These are phyloP conservation scores for Linnemannia hyalina DNA, from an alignment of 192 early-diverging fungal species.

Conservation along the genomic window DNA sequence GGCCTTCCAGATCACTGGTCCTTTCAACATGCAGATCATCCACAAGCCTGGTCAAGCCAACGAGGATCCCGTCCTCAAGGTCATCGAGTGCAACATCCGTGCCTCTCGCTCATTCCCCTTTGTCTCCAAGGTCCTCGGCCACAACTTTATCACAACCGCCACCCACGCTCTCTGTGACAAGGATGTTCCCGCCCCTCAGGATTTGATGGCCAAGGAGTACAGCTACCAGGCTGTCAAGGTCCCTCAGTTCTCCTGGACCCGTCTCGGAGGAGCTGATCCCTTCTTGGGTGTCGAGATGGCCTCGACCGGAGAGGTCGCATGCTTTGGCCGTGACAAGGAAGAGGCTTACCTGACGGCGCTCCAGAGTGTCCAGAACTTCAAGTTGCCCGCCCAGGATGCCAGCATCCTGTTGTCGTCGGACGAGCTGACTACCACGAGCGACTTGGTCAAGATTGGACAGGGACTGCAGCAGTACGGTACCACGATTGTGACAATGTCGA, in stretches of 20 bases:
- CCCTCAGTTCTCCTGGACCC: conserved; percentile 97
- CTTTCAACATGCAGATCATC: conserved; percentile 99
- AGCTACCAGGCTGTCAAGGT: conserved; percentile 93
- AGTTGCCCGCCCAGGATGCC: conserved; percentile 77
- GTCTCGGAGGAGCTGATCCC: conserved; percentile 95
- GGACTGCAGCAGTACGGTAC: conserved; percentile 75
- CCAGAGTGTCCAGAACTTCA: conserved; percentile 92
- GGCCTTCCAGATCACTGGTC: conserved; percentile 96
- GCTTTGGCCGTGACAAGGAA: conserved; percentile 92
- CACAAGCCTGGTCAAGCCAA: conserved; percentile 50
- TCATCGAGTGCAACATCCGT: conserved; percentile 98
- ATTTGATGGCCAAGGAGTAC: conserved; percentile 69
- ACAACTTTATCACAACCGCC: conserved; percentile 93
- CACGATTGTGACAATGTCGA: conserved; percentile 77
- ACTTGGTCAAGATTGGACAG: conserved; percentile 79
- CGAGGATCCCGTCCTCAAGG: conserved; percentile 79
- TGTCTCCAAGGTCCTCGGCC: conserved; percentile 93
- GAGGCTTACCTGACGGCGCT: conserved; percentile 89
- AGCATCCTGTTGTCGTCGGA: conserved; percentile 81
- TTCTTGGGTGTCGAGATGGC: conserved; percentile 99
- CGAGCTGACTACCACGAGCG: conserved; percentile 75
- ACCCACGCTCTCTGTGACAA: conserved; percentile 83
- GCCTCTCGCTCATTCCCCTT: conserved; percentile 99
- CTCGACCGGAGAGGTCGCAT: conserved; percentile 97
- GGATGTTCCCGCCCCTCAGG: conserved; percentile 67